Base-by-base conservation (phyloP, 1,284 basidiomycete species). In the Sporisorium exsertum region DNA sequence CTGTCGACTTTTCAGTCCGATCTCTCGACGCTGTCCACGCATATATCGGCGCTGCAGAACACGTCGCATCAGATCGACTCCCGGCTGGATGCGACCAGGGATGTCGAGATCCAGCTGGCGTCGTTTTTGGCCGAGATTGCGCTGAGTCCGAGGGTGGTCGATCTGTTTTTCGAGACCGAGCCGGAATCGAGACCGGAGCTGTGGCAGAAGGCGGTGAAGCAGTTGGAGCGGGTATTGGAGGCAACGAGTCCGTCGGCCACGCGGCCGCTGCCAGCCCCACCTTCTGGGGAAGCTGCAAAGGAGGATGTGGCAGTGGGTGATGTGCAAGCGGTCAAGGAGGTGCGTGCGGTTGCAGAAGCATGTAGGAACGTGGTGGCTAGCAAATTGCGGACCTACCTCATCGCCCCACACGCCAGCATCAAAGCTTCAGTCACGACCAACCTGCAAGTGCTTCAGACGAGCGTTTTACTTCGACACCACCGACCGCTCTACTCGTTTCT, bases 1-100 rank as follows among this genome's bases (percentile, higher is more conserved):
- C 89, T 98, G 12, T 94, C 94, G 2, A 96, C 94, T 0, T 99
- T 99, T 81, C 95, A 97, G 86, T 92, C 90, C 77, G 95, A 99
- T 86, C 89, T 99, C 6, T 92, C 93, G 4, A 91, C 92, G 2
- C 95, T 98, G 5, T 97, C 96, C 3, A 93, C 94, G 0, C 95
- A 99, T 84, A 97, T 99, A 83, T 92, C 93, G 0, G 93, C 96
- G 75, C 89, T 99, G 26, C 96, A 99, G 84, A 89, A 90, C 69
- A 90, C 94, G 42, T 95, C 93, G 82, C 92, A 93, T 74, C 91
- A 92, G 52, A 96, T 99, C 53, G 95, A 97, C 75, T 90, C 90
- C 67, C 90, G 92, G 66, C 88, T 98, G 58, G 93, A 92, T 85
- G 92, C 91, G 52, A 89, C 95, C 62, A 89, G 91, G 86, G 94